Evolutionary conservation across 768 basidiomycete genomes (phyloP).

Genomic region (Coprinopsis sp.): DNA sequence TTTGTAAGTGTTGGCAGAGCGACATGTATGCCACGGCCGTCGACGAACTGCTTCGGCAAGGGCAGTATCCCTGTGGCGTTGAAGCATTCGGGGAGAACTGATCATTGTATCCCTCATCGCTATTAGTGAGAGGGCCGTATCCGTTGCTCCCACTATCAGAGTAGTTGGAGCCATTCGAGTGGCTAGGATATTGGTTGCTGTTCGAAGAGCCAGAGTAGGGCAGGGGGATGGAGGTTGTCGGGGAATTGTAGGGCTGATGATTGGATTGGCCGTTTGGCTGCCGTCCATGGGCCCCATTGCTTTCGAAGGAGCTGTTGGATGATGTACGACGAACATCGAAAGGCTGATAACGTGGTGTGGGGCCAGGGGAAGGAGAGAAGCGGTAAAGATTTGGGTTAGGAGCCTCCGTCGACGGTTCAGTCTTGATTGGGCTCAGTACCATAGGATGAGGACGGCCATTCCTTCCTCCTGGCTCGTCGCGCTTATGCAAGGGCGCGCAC

Average conservation of each 20-base stretch:
- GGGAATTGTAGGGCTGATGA: slow-evolving; percentile 21
- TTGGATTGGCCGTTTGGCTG: slow-evolving; percentile 17
- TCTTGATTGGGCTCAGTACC: slow-evolving; percentile 63
- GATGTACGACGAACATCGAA: slow-evolving; percentile 38
- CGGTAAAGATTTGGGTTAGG: slow-evolving; percentile 55
- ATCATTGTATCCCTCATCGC: slow-evolving; percentile 36
- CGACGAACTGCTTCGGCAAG: slow-evolving; percentile 61
- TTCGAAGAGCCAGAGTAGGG: slow-evolving; percentile 22
- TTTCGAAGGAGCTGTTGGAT: slow-evolving; percentile 33
- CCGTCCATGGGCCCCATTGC: slow-evolving; percentile 24
- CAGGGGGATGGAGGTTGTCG: slow-evolving; percentile 19
- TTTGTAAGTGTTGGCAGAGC: slow-evolving; percentile 61
- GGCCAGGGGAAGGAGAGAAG: slow-evolving; percentile 59
- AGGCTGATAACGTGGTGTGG: slow-evolving; percentile 45
- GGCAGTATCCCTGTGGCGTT: slow-evolving; percentile 42
- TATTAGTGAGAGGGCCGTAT: slow-evolving; percentile 32
- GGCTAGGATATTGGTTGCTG: slow-evolving; percentile 11
- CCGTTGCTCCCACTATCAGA: slow-evolving; percentile 33
- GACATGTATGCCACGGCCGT: slow-evolving; percentile 55
- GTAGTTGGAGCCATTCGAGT: slow-evolving; percentile 31
- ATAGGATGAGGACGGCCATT: slow-evolving; percentile 24
- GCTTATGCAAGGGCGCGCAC: slow-evolving; percentile 41
- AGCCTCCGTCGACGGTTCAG: slow-evolving; percentile 52
- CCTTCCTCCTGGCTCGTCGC: slow-evolving; percentile 15
- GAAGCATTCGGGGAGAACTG: slow-evolving; percentile 30